phyloP scores from a whole-genome alignment of 139 green algal genomes.

The Volvox africanus region DNA sequence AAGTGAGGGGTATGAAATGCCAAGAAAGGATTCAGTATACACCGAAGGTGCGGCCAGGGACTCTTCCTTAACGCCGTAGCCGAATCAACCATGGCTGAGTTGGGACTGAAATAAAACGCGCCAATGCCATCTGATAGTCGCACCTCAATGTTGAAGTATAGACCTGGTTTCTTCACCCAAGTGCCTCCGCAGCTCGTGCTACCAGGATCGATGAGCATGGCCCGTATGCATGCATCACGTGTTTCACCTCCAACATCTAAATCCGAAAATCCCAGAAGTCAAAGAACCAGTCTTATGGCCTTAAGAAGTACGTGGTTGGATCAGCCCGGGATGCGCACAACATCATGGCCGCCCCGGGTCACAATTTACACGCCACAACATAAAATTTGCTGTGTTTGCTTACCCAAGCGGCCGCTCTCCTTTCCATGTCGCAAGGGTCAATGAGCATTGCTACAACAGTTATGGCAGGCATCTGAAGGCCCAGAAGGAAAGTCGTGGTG shows the following conservation, averaged over 20 bases:
- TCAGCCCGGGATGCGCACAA: not conserved
- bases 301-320: not conserved
- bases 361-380: not conserved
- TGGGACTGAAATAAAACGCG: not conserved
- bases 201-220: conserved; percentile 7
- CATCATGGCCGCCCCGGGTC: not conserved
- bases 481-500: not conserved
- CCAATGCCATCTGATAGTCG: not conserved
- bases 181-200: not conserved
- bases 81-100: not conserved
- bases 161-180: conserved; percentile 2
- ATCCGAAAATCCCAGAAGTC: not conserved
- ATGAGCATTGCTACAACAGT: conserved; percentile 4
- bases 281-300: not conserved
- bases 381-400: not conserved
- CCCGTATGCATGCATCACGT: not conserved
- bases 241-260: not conserved
- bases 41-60: no score
- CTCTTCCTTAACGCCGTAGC: no score
- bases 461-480: not conserved
- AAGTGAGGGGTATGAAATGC: no score
- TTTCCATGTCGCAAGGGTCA: conserved; percentile 9
- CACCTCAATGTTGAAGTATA: no score
- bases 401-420: conserved; percentile 10
- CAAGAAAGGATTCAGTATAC: no score